These are phyloP conservation scores for Solanum stenotomum DNA, from an alignment of 257 asterid genomes.

Conservation along the genomic window DNA sequence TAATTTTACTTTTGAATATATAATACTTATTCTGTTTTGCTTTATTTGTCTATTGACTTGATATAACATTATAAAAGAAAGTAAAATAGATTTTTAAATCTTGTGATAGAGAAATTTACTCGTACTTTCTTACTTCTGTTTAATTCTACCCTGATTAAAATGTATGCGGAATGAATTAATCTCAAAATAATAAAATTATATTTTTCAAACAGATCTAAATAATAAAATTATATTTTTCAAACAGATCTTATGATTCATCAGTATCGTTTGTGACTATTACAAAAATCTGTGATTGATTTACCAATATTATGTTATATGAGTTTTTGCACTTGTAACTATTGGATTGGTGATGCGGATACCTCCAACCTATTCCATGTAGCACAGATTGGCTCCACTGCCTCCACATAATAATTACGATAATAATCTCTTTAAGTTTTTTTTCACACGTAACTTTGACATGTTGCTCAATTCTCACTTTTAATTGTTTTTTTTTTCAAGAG, in stretches of 20 bases:
- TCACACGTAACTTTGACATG: neutral
- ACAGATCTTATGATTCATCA: neutral
- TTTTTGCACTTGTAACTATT: neutral
- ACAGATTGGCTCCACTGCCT: neutral
- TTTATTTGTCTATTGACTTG: too few relatives aligned
- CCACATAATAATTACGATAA: neutral
- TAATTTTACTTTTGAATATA: too few relatives aligned
- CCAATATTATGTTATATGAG: neutral
- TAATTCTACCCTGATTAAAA: fast-evolving
- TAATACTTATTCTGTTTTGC: too few relatives aligned
- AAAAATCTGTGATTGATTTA: neutral
- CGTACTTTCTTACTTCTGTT: neutral
- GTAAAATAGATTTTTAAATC: too few relatives aligned
- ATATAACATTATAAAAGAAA: too few relatives aligned
- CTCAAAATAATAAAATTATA: neutral
- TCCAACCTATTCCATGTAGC: neutral
- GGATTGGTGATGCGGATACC: neutral
- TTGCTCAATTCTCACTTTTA: neutral
- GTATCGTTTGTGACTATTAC: neutral
- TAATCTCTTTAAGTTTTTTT: neutral
- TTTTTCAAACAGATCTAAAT: neutral
- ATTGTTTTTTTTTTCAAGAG: neutral
- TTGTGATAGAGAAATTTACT: neutral
- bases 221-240: neutral
- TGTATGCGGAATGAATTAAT: neutral